These are phyloP conservation scores for Wickerhamiella nectarea DNA, from an alignment of 805 yeast species.

Conservation along the genomic window DNA sequence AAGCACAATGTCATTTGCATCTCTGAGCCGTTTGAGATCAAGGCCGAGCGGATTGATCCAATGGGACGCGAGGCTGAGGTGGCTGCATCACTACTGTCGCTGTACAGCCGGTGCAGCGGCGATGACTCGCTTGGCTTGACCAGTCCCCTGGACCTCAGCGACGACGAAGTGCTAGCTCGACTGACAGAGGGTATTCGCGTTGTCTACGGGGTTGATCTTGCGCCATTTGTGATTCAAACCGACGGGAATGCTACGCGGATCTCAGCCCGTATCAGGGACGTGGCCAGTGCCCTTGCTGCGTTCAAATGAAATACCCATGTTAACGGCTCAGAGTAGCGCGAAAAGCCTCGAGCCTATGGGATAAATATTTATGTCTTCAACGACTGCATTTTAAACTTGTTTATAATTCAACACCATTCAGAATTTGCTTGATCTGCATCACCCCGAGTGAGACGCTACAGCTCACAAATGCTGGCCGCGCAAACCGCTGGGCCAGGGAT, in stretches of 20 bases:
- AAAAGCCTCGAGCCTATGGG: too few relatives aligned
- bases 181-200: slow-evolving; percentile 10
- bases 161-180: slow-evolving; percentile 13
- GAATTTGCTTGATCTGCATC: neutral
- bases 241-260: slow-evolving; percentile 10
- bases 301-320: neutral
- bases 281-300: slow-evolving; percentile 3
- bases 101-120: slow-evolving; percentile 4
- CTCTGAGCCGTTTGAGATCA: slow-evolving; percentile 53
- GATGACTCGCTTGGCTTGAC: neutral
- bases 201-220: slow-evolving; percentile 12
- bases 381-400: too few relatives aligned
- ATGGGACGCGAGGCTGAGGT: slow-evolving; percentile 24
- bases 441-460: slow-evolving; percentile 10
- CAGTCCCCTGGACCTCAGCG: slow-evolving; percentile 6
- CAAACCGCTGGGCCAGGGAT: slow-evolving; percentile 12
- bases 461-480: slow-evolving; percentile 18
- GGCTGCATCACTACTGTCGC: slow-evolving; percentile 14
- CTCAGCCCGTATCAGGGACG: slow-evolving; percentile 6
- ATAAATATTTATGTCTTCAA: neutral
- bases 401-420: neutral
- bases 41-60: slow-evolving; percentile 27
- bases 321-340: too few relatives aligned
- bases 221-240: slow-evolving; percentile 14
- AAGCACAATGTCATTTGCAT: slow-evolving; percentile 57